These are phyloP conservation scores for Colletotrichum melonis DNA, from an alignment of 2,329 filamentous ascomycete genomes.

Conservation along the genomic window DNA sequence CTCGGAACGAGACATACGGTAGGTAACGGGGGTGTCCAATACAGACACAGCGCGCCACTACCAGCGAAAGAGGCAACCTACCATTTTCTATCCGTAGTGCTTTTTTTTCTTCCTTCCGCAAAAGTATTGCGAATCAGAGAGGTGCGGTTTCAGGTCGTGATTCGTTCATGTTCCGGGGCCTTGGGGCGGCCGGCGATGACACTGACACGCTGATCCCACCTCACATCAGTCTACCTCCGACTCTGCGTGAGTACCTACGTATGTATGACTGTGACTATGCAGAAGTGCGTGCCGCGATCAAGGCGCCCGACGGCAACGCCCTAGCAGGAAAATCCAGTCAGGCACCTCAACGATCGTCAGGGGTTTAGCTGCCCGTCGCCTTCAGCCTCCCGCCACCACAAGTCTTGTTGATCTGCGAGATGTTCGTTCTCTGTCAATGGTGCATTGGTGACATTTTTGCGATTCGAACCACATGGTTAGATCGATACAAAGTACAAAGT, in stretches of 20 bases:
- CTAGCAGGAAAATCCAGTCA: neutral
- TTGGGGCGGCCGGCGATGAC: neutral
- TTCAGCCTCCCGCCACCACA: neutral
- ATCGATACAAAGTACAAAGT: too few relatives aligned
- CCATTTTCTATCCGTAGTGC: neutral
- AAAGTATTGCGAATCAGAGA: neutral
- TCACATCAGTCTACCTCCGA: neutral
- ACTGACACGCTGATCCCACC: neutral
- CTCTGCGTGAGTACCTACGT: too few relatives aligned
- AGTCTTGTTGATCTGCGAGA: neutral
- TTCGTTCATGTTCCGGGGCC: neutral
- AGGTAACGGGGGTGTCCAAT: neutral
- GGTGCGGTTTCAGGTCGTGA: slow-evolving; percentile 6
- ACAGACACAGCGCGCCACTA: neutral
- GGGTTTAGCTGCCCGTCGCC: neutral
- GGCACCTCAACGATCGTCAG: slow-evolving; percentile 22
- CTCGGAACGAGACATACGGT: neutral
- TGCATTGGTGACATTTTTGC: neutral
- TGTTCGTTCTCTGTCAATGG: neutral
- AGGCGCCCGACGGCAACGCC: neutral
- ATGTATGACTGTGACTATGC: neutral
- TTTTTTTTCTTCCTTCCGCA: too few relatives aligned
- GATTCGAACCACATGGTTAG: too few relatives aligned
- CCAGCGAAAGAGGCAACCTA: neutral
- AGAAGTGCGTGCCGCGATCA: neutral